Conservation (phyloP, 2,329 filamentous ascomycete species). For the Endoconidiophora polonica region DNA sequence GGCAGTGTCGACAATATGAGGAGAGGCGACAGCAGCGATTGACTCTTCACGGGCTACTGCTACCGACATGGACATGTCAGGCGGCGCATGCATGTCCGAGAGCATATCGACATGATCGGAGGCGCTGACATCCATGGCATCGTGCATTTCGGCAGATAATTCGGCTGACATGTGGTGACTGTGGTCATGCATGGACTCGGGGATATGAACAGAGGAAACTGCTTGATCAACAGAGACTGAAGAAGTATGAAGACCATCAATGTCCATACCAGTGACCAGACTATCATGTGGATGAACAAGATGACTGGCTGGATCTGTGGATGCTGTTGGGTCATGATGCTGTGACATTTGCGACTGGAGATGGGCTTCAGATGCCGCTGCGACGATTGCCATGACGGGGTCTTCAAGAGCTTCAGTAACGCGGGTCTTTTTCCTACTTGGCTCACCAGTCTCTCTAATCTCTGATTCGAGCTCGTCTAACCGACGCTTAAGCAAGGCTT, state of each 20-base stretch:
- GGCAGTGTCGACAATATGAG: neutral
- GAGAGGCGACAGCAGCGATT: neutral
- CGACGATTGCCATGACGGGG: slow-evolving; percentile 19
- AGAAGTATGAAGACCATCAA: neutral
- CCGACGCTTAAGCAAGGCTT: slow-evolving; percentile 66
- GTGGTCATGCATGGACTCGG: slow-evolving; percentile 4
- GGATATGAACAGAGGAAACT: slow-evolving; percentile 6
- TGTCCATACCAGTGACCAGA: slow-evolving; percentile 8
- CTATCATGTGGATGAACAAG: neutral
- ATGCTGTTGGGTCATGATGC: neutral
- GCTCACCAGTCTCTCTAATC: slow-evolving; percentile 18
- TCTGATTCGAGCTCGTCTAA: slow-evolving; percentile 62
- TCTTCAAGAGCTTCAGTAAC: slow-evolving; percentile 20
- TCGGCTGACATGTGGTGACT: neutral
- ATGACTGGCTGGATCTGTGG: no score
- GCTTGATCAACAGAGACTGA: neutral
- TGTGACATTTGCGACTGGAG: slow-evolving; percentile 18
- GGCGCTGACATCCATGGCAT: slow-evolving; percentile 8
- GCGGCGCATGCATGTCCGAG: neutral
- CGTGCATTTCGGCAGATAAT: neutral
- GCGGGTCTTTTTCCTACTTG: slow-evolving; percentile 8
- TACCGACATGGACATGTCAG: neutral
- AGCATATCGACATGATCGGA: neutral
- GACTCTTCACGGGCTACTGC: neutral
- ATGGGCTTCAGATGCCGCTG: slow-evolving; percentile 22